Conservation (phyloP, 2,329 filamentous ascomycete species). For the Sporothrix mexicana region DNA sequence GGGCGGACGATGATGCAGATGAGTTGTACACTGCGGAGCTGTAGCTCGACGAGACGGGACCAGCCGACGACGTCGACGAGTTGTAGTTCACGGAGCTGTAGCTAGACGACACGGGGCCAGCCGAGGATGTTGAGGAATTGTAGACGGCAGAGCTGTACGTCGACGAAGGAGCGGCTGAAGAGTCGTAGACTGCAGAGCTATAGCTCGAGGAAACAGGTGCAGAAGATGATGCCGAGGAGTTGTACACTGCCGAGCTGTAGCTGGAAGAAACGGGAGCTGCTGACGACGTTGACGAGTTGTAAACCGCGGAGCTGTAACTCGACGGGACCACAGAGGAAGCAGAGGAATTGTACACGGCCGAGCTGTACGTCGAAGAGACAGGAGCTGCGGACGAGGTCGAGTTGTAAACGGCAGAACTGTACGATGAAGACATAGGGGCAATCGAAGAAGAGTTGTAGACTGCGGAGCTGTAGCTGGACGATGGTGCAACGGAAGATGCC, state of each 20-base stretch:
- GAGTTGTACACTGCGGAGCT: background rate
- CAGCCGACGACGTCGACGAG: background rate
- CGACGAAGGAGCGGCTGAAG: background rate
- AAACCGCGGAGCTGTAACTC: background rate
- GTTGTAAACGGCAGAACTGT: background rate
- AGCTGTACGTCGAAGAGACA: background rate
- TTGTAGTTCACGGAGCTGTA: background rate
- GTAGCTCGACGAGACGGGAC: background rate
- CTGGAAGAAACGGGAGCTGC: background rate
- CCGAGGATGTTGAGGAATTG: background rate
- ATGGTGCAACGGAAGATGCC: background rate
- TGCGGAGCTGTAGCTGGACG: background rate
- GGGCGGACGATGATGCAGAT: background rate
- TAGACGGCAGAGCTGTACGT: constrained; percentile 6
- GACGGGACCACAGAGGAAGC: background rate
- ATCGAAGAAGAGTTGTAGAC: background rate
- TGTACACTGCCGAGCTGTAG: background rate
- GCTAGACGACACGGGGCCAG: background rate
- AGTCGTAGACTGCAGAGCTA: background rate
- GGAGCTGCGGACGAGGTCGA: background rate
- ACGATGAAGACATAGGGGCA: background rate
- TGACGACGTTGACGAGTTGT: background rate
- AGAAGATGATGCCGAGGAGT: background rate
- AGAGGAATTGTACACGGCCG: background rate
- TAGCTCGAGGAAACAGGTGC: background rate